These are phyloP conservation scores for Acidomyces sp. DNA, from an alignment of 495 filamentous ascomycete genomes.

Conservation along the genomic window DNA sequence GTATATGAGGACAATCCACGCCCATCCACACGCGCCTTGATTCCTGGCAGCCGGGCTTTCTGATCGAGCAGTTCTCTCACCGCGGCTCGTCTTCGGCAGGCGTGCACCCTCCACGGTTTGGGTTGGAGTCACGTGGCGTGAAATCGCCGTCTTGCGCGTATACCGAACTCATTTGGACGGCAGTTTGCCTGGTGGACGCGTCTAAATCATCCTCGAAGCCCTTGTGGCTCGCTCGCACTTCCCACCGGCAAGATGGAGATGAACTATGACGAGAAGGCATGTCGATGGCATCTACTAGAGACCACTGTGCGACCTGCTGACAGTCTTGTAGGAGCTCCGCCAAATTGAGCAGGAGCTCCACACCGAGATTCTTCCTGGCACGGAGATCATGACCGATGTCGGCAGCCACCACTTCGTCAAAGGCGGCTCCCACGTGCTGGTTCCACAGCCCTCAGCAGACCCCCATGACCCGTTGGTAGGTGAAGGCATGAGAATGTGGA, in stretches of 20 bases:
- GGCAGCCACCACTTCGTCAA: constrained; percentile 51
- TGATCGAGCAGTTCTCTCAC: too few relatives aligned
- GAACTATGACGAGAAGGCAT: constrained; percentile 22
- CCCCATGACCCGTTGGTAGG: constrained; percentile 31
- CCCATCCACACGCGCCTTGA: too few relatives aligned
- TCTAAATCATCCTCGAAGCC: background rate
- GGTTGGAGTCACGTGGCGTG: background rate
- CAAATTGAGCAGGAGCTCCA: constrained; percentile 33
- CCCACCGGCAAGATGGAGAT: constrained; percentile 22
- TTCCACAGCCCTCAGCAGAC: constrained; percentile 40
- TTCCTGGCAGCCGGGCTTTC: too few relatives aligned
- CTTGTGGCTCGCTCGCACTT: background rate
- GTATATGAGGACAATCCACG: too few relatives aligned
- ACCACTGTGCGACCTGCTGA: constrained; percentile 4
- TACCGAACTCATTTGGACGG: background rate
- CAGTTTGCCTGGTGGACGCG: background rate
- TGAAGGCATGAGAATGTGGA: background rate
- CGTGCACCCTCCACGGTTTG: too few relatives aligned
- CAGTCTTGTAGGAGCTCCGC: constrained; percentile 22
- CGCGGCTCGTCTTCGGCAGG: too few relatives aligned
- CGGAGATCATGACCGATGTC: constrained; percentile 46
- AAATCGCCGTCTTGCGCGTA: background rate
- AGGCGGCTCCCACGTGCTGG: constrained; percentile 35
- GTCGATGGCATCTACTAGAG: background rate
- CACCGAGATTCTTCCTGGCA: constrained; percentile 46